Base-by-base conservation (phyloP, 2,329 filamentous ascomycete genomes). In the Anisogramma anomala region DNA sequence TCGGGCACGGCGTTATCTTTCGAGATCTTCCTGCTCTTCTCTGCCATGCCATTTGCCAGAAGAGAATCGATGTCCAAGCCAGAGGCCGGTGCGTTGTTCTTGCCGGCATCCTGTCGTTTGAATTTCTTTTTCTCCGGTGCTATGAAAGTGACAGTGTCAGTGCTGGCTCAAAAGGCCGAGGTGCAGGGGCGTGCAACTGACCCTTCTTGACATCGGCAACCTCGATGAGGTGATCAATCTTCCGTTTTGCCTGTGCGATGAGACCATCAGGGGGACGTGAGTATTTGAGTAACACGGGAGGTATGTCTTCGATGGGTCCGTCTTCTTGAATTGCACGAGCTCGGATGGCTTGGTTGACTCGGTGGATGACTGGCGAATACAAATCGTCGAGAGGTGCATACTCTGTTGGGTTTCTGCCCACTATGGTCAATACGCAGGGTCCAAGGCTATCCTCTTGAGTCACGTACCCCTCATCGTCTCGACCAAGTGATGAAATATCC, bases 41-140 rank as follows among this genome's bases (percentile, higher is more conserved):
- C 27, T 14, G 35, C 34, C 11, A 28, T 11, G 4, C 18, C 31
- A 46, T 60, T 61, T 20, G 63, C 63, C n/a, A 96, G 76, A 2
- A 96, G 74, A 4, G 77, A 78, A 45, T 88, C 82, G 28, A 96
- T 73, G 52, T 96, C 84, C 30, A 98, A 78, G 15, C 88, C 88
- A 0, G 89, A 96, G 7, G 94, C 74, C 0, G 91, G 91, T 22
- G 22, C 31, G 6, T 9, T 13, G 4, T 33, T 31, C 52, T 89
- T 89, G 44, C 82, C 72, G 1, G 72, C 63, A 22, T 93, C 79
- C 50, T 71, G 69, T 54, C 81, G 82, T 47, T 78, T 80, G 26
- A 83, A 80, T 58, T 85, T 86, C 30, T 72, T 72, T 58, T 87
- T 91, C 0, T 82, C 79, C 6, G 85, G 84, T 0, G 94, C 86